Evolutionary conservation across 768 basidiomycete species (phyloP), one percentile per base, ranked within the genome.

Genomic region (Tubosaeta sp.): DNA sequence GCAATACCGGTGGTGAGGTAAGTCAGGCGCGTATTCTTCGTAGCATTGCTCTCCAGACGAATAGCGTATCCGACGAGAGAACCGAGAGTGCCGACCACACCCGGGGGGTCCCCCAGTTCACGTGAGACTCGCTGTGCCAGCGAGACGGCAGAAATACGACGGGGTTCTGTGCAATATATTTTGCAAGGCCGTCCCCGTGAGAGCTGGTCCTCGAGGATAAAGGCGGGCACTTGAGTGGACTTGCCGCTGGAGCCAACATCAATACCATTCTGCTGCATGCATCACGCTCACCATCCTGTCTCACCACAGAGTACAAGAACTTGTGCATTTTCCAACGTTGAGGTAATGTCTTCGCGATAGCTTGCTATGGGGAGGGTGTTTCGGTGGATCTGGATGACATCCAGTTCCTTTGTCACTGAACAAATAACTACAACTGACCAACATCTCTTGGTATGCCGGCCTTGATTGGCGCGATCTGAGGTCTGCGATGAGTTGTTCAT

Each of bases 1-100:
- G 95, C 94, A 54, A 99, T 95, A 58, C 95, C 95, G 61, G 93
- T 91, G 3, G 94, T 97, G 14, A 95, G 87, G 64, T 87, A 97
- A 1, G 89, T 81, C 43, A 93, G 66, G 17, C 84, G 77, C 0
- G 94, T 97, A 51, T 84, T 85, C 54, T 80, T 80, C 3, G 85
- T 85, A 27, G 86, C 88, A 59, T 88, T 86, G 60, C 84, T 93
- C 68, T 98, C 95, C 48, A 99, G 69, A 33, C 95, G 82, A 56
- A 99, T 95, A 6, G 94, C 91, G 68, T 97, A 97, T 17, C 95
- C 95, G 35, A 97, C 89, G 16, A 95, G 75, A 43, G 92, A 95
- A 46, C 75, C 78, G 10, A 72, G 63, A 0, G 88, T 87, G 13
- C 94, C 95, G 37, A 92, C 84, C 22, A 82, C 75, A 51, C 85